Percentiles rank a stretch among this genome's conserved stretches.
Conservation (phyloP, 495 filamentous ascomycete species). For the Aspergillus bridgeri region DNA sequence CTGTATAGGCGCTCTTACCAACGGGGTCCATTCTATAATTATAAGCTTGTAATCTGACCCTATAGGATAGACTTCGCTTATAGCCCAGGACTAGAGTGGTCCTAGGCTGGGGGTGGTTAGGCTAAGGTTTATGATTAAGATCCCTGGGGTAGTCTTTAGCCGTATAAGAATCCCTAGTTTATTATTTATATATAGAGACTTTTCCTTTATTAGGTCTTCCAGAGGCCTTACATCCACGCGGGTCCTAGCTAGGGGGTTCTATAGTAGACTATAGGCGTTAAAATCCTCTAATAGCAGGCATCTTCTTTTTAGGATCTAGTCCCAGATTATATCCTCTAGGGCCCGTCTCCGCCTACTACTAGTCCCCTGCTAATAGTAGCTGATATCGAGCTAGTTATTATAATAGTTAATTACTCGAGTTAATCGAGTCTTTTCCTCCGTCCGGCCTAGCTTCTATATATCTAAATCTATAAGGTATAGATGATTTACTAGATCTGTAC, state of each 20-base stretch:
- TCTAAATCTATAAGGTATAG: constrained; percentile 5
- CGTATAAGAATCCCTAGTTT: not conserved
- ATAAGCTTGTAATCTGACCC: not conserved
- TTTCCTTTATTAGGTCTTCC: not conserved
- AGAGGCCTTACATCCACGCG: too few relatives aligned
- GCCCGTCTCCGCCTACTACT: not conserved
- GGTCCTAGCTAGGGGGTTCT: too few relatives aligned
- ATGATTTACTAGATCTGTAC: too few relatives aligned
- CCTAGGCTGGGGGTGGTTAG: not conserved
- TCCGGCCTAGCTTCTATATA: constrained; percentile 2
- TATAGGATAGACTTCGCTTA: not conserved
- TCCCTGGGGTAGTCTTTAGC: not conserved
- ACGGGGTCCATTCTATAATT: not conserved
- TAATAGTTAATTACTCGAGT: constrained; percentile 7
- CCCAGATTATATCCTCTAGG: not conserved
- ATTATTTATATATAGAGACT: not conserved
- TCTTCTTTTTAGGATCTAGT: too few relatives aligned
- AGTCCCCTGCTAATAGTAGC: not conserved
- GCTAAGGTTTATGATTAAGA: constrained; percentile 2
- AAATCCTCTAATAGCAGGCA: too few relatives aligned
- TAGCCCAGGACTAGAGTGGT: constrained; percentile 6
- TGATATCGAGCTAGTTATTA: constrained; percentile 8
- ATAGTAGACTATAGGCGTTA: too few relatives aligned
- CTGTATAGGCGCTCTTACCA: not conserved
- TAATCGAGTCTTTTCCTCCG: not conserved